Evolutionary conservation across 306 rosid species (phyloP), one percentile per base, ranked within the genome.

Genomic region (Echinosophora koreensis): DNA sequence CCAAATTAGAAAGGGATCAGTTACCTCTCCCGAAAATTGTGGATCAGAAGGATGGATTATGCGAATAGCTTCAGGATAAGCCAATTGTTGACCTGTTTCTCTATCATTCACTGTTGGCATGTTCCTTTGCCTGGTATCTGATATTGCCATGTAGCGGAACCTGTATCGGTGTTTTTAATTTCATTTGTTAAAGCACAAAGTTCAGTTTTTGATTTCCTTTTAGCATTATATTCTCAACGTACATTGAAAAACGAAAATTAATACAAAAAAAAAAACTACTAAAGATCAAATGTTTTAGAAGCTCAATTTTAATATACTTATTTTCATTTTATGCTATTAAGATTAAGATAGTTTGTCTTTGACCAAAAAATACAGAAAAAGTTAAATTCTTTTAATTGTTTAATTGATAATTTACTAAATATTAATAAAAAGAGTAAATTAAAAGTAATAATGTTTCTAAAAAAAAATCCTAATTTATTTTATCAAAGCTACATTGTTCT

Each of bases 11-110:
- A 2, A 2, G 32, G 1, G 32, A 30, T 30, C 3, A 30, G 5
- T 16, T 68, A 86, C 96, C 92, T 94, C 95, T 85, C 92, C 97
- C 47, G 15, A 71, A 16, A 92, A 75, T 3, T 59, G 6, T 49
- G 77, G 39, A 4, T 86, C n/a, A 8, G 57, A 16, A 4, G 97
- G 80, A 32, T 84, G 22, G 11, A 84, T 92, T 61, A 94, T 67
- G 62, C 78, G 90, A 74, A 88, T 89, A 65, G 98, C 98, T 84
- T 94, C 98, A 0, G 86, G 84, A 75, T 83, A 94, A 0, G 85
- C 93, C 12, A 94, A 77, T 2, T 0, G 3, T 18, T 76, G 6
- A 9, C 93, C 94, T 0, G 0, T 34, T 0, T 0, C 0, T 44
- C 96, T 90, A 56, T 94, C 97, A 1, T 0, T 0, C 7, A 4